A percentile compares a stretch with the other conserved stretches of the same genome.
Conservation (phyloP, 352 stramenopile species). For the Globisporangium paroecandrum region DNA sequence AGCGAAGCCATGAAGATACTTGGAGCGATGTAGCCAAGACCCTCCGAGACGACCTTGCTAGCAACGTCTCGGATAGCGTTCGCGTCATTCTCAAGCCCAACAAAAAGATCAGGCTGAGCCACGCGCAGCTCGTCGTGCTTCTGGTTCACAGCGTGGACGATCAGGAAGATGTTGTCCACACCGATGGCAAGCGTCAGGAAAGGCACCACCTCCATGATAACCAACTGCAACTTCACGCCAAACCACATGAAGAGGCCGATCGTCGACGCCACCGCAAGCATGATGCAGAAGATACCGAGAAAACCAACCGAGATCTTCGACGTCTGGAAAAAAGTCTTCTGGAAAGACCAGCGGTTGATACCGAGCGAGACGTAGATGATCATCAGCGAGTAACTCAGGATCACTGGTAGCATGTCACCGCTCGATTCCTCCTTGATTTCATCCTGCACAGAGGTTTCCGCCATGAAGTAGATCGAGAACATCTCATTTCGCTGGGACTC, state of each 20-base stretch:
- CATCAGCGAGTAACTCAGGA: constrained; percentile 57
- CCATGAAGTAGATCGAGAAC: constrained; percentile 55
- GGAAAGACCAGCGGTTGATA: constrained; percentile 58
- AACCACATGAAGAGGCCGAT: constrained; percentile 65
- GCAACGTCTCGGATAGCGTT: constrained; percentile 42
- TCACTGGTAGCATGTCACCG: constrained; percentile 48
- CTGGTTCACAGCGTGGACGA: constrained; percentile 54
- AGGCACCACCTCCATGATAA: constrained; percentile 71
- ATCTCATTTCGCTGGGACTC: constrained; percentile 38
- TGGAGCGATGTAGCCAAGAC: constrained; percentile 47
- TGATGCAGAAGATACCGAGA: constrained; percentile 53
- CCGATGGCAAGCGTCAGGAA: constrained; percentile 66
- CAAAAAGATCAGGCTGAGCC: constrained; percentile 36
- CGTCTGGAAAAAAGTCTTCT: constrained; percentile 44
- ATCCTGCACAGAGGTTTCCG: constrained; percentile 57
- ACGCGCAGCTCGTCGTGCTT: constrained; percentile 38
- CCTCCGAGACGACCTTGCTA: constrained; percentile 33
- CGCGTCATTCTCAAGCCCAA: constrained; percentile 35
- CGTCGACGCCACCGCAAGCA: constrained; percentile 50
- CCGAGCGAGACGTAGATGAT: constrained; percentile 64
- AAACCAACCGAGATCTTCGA: constrained; percentile 60
- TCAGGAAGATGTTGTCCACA: constrained; percentile 70
- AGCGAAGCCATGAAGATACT: constrained; percentile 67
- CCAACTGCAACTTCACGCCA: constrained; percentile 58
- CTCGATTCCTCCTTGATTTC: constrained; percentile 53